phyloP scores from a whole-genome alignment of 2,329 filamentous ascomycete species.

The Fusarium pseudonygamai region DNA sequence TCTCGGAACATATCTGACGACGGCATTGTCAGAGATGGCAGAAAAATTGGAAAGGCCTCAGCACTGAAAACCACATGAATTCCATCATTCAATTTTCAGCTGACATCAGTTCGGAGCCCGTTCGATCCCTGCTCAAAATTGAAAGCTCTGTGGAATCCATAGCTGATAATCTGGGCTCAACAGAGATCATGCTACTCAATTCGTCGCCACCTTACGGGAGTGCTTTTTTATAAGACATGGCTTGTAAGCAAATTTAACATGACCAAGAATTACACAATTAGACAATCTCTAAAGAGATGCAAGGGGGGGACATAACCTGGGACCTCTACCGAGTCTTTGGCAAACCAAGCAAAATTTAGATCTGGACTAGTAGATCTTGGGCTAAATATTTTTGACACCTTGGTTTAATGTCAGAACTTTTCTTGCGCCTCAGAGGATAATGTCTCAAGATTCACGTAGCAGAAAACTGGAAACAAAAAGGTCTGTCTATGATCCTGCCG shows the following conservation, averaged over 20 bases:
- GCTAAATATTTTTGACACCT: neutral
- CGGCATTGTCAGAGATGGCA: neutral
- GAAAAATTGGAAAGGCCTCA: neutral
- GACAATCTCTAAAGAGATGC: neutral
- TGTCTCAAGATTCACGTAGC: neutral
- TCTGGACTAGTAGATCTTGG: neutral
- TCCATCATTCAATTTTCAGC: neutral
- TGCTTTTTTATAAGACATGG: neutral
- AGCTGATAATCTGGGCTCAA: neutral
- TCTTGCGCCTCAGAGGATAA: neutral
- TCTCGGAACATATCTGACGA: neutral
- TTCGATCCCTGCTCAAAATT: neutral
- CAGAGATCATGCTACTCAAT: neutral
- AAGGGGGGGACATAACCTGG: neutral
- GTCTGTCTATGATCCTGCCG: conserved; percentile 25
- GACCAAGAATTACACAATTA: neutral
- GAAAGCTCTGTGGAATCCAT: neutral
- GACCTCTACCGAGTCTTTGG: neutral
- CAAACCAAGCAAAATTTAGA: neutral
- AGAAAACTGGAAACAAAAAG: conserved; percentile 15
- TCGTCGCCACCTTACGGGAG: neutral
- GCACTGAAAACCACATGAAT: neutral
- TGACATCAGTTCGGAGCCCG: neutral
- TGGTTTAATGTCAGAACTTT: neutral
- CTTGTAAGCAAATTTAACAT: neutral